Percentiles rank a stretch among this genome's conserved stretches.
These are phyloP conservation scores for Diddensiella transvaalensis DNA, from an alignment of 805 yeast species.

Conservation along the genomic window DNA sequence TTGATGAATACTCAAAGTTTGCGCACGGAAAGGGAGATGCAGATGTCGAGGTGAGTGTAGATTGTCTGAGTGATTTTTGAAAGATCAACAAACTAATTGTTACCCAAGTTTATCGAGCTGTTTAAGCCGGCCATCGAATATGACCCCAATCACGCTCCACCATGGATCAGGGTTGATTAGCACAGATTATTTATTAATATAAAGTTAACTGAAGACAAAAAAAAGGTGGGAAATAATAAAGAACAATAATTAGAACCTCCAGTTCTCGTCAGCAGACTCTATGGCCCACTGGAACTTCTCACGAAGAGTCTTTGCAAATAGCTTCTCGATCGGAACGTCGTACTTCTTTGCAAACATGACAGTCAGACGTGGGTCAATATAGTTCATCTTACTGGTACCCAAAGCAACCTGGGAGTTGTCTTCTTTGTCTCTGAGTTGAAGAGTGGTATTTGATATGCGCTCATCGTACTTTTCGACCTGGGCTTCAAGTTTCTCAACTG, in stretches of 20 bases:
- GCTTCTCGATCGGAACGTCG: constrained; percentile 85
- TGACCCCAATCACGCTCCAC: constrained; percentile 51
- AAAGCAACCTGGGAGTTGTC: constrained; percentile 91
- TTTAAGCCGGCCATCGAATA: constrained; percentile 62
- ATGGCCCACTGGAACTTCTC: constrained; percentile 97
- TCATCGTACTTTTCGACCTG: constrained; percentile 72
- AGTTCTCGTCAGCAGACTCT: constrained; percentile 79
- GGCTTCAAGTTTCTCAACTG: constrained; percentile 65
- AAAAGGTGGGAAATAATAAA: constrained; percentile 1
- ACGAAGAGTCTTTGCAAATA: constrained; percentile 84
- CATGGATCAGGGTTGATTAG: constrained; percentile 38
- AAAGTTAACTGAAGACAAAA: no score
- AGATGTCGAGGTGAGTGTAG: constrained; percentile 57
- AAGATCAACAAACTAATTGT: no score
- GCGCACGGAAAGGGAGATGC: constrained; percentile 92
- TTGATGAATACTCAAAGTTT: constrained; percentile 89
- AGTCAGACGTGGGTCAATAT: constrained; percentile 89
- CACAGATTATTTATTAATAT: neutral
- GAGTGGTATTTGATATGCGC: constrained; percentile 61
- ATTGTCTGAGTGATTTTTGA: neutral
- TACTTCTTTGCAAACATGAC: constrained; percentile 84
- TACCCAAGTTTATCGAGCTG: constrained; percentile 66
- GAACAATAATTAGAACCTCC: constrained; percentile 61
- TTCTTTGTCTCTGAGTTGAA: constrained; percentile 86
- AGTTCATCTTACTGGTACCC: constrained; percentile 90